Percentiles rank a stretch among this genome's conserved stretches.
These are phyloP conservation scores for Terana coerulea DNA, from an alignment of 768 basidiomycete genomes.

Conservation along the genomic window DNA sequence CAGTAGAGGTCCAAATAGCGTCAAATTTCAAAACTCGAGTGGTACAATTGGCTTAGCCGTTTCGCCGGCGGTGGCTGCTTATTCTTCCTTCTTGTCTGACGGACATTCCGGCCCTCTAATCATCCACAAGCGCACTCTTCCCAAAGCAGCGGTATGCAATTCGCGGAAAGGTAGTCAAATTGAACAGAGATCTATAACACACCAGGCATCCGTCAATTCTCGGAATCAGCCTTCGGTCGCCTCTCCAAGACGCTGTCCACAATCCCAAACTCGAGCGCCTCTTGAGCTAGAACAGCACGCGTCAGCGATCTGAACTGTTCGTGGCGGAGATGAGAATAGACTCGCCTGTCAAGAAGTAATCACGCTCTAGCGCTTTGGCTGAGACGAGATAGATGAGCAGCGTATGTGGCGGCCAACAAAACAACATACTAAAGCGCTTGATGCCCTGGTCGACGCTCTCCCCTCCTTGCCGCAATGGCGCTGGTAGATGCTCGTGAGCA, in stretches of 20 bases:
- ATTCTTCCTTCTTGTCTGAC: no score
- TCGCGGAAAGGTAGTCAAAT: no score
- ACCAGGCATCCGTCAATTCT: no score
- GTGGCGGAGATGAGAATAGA: background rate
- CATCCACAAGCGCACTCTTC: no score
- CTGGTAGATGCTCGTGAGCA: constrained; percentile 87
- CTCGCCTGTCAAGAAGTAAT: constrained; percentile 92
- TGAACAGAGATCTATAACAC: no score
- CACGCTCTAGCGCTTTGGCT: constrained; percentile 90
- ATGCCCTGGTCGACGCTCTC: constrained; percentile 65
- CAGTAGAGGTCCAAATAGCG: constrained; percentile 61
- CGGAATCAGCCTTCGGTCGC: constrained; percentile 52
- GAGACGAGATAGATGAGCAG: constrained; percentile 15
- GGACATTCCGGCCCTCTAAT: no score
- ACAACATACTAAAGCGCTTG: constrained; percentile 68
- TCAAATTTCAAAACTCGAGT: no score
- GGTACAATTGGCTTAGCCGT: no score
- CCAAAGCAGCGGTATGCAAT: no score
- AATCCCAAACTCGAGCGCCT: constrained; percentile 88
- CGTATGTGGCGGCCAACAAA: background rate
- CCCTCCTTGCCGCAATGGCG: constrained; percentile 68
- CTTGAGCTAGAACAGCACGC: constrained; percentile 51
- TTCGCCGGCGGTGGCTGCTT: no score
- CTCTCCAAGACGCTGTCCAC: constrained; percentile 89
- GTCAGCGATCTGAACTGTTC: constrained; percentile 16